A percentile compares a stretch with the other conserved stretches of the same genome.
phyloP scores from a whole-genome alignment of 352 stramenopile species.

The Lagenidium sp. region DNA sequence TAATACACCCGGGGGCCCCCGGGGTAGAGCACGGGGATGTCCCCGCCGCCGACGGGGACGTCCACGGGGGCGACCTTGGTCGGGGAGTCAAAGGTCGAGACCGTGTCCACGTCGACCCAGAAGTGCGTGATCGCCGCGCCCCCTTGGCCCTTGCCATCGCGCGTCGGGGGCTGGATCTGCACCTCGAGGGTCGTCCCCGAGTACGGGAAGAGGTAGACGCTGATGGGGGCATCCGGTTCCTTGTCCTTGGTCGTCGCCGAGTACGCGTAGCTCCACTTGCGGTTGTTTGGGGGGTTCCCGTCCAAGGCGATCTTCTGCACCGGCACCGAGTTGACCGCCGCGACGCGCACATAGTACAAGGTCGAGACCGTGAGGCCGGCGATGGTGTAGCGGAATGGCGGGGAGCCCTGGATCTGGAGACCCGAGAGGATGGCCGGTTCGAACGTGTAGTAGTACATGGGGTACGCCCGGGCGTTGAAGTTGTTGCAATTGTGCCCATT shows the following conservation, averaged over 20 bases:
- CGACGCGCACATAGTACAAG: constrained; percentile 90
- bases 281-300: constrained; percentile 81
- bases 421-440: constrained; percentile 38
- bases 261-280: constrained; percentile 84
- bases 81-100: constrained; percentile 62
- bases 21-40: constrained; percentile 45
- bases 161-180: constrained; percentile 56
- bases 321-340: constrained; percentile 85
- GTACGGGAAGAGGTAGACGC: constrained; percentile 45
- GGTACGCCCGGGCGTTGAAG: constrained; percentile 36
- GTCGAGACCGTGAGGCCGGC: constrained; percentile 42
- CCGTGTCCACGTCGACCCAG: constrained; percentile 61
- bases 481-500: constrained; percentile 21
- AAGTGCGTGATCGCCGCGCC: constrained; percentile 39
- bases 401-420: constrained; percentile 52
- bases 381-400: constrained; percentile 79
- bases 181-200: constrained; percentile 60
- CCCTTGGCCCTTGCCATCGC: constrained; percentile 44
- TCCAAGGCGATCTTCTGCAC: constrained; percentile 77
- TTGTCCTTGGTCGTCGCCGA: constrained; percentile 74
- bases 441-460: constrained; percentile 58
- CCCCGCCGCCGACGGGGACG: constrained; percentile 11
- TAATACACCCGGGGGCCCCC: constrained; percentile 62
- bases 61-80: constrained; percentile 33
- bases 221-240: constrained; percentile 61